Percentiles rank a stretch among this genome's conserved stretches.
Conservation (phyloP, 2,329 filamentous ascomycete genomes). For the Botrytis galanthina region DNA sequence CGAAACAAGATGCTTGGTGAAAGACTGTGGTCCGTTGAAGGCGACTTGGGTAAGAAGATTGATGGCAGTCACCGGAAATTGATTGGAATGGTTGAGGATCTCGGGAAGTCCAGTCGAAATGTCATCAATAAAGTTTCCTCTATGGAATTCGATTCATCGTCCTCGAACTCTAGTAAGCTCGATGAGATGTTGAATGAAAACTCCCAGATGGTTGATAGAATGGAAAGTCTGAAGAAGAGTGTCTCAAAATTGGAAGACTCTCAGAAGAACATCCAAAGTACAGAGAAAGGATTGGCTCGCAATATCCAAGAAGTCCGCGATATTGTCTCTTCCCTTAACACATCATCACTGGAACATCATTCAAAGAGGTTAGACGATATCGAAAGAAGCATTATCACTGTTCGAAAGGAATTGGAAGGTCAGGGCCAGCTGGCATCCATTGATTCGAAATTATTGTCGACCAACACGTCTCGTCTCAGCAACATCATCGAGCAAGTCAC, state of each 20-base stretch:
- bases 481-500: constrained; percentile 25
- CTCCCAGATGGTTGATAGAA: constrained; percentile 23
- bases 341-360: constrained; percentile 24
- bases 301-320: constrained; percentile 26
- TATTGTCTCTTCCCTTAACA: constrained; percentile 27
- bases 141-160: constrained; percentile 21
- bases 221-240: constrained; percentile 23
- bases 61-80: constrained; percentile 28
- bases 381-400: constrained; percentile 25
- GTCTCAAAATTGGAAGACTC: constrained; percentile 26
- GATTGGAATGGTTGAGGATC: constrained; percentile 27
- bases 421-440: constrained; percentile 27
- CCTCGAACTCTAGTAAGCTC: constrained; percentile 22
- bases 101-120: constrained; percentile 24
- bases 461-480: constrained; percentile 26
- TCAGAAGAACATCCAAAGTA: constrained; percentile 19
- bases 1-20: constrained; percentile 29
- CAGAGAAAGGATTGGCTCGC: constrained; percentile 24
- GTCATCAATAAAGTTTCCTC: constrained; percentile 25
- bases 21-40: constrained; percentile 27
- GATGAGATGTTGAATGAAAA: constrained; percentile 23
- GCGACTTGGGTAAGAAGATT: constrained; percentile 30
- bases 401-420: constrained; percentile 28
- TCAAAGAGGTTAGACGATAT: constrained; percentile 26
- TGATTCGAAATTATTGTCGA: constrained; percentile 28